phyloP scores from a whole-genome alignment of 2,329 filamentous ascomycete genomes.

The Arthrobotrys entomopaga region DNA sequence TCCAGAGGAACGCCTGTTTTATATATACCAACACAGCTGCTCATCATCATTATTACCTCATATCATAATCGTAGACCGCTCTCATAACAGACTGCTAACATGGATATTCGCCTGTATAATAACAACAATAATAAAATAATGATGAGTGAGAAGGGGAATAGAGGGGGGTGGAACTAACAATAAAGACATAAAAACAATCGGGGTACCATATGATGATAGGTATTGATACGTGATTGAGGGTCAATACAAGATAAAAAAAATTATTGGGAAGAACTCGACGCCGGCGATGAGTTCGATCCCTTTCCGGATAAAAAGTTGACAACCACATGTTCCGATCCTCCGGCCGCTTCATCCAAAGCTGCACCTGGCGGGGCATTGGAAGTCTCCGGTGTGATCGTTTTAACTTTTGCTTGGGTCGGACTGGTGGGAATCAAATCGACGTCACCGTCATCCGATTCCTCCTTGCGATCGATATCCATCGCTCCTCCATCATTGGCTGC shows the following conservation, averaged over 20 bases:
- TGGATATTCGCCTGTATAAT: neutral
- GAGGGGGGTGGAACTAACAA: too few relatives aligned
- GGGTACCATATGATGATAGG: too few relatives aligned
- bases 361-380: neutral
- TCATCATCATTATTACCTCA: constrained; percentile 6
- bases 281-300: constrained; percentile 48
- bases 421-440: constrained; percentile 42
- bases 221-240: too few relatives aligned
- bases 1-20: constrained; percentile 6
- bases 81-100: too few relatives aligned
- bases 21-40: constrained; percentile 7
- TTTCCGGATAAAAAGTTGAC: constrained; percentile 50
- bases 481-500: constrained; percentile 21
- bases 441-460: constrained; percentile 33
- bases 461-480: constrained; percentile 47
- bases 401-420: constrained; percentile 15
- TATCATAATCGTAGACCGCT: constrained; percentile 2
- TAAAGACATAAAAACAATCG: neutral
- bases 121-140: neutral
- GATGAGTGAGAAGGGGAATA: neutral
- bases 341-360: neutral
- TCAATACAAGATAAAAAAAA: too few relatives aligned
- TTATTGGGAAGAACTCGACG: constrained; percentile 42
- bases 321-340: constrained; percentile 34
- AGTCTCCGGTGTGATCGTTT: constrained; percentile 3